A percentile compares a stretch with the other conserved stretches of the same genome.
These are phyloP conservation scores for Pleurotus cornucopiae DNA, from an alignment of 768 basidiomycete genomes.

Conservation along the genomic window DNA sequence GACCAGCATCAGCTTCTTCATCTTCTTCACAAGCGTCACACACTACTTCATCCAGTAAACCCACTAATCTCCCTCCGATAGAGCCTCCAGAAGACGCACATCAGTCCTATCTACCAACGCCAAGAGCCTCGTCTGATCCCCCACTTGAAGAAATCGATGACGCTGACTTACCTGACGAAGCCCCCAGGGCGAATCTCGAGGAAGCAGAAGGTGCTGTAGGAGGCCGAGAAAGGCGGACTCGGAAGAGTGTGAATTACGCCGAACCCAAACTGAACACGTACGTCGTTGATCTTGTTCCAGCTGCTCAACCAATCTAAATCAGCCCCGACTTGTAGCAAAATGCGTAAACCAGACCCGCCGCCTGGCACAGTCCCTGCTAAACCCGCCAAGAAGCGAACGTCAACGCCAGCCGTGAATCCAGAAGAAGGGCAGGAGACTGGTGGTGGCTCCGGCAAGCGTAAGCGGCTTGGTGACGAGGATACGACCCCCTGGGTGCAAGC, in stretches of 20 bases:
- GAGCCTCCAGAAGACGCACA: no score
- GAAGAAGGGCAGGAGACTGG: neutral
- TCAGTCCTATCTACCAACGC: constrained; percentile 33
- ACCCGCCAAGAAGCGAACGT: constrained; percentile 40
- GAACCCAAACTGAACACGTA: constrained; percentile 89
- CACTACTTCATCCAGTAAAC: neutral
- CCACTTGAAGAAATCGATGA: constrained; percentile 27
- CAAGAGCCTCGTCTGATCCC: constrained; percentile 46
- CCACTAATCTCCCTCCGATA: neutral
- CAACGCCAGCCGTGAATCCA: constrained; percentile 30
- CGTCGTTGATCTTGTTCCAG: constrained; percentile 21
- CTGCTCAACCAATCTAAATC: constrained; percentile 7
- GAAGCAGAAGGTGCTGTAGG: constrained; percentile 19
- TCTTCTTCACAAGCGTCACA: neutral
- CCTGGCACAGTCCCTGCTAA: constrained; percentile 27
- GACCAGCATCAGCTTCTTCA: constrained; percentile 1
- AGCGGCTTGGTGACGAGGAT: constrained; percentile 14
- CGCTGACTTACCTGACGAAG: constrained; percentile 21
- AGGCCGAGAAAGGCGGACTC: constrained; percentile 52
- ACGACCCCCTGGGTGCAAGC: constrained; percentile 31
- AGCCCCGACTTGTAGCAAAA: constrained; percentile 53
- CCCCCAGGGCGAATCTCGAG: neutral
- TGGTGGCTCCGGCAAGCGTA: neutral
- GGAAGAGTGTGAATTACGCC: constrained; percentile 83
- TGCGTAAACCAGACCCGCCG: constrained; percentile 76